A percentile compares a stretch with the other conserved stretches of the same genome.
These are phyloP conservation scores for Monosporascus sp. DNA, from an alignment of 2,329 filamentous ascomycete genomes.

Conservation along the genomic window DNA sequence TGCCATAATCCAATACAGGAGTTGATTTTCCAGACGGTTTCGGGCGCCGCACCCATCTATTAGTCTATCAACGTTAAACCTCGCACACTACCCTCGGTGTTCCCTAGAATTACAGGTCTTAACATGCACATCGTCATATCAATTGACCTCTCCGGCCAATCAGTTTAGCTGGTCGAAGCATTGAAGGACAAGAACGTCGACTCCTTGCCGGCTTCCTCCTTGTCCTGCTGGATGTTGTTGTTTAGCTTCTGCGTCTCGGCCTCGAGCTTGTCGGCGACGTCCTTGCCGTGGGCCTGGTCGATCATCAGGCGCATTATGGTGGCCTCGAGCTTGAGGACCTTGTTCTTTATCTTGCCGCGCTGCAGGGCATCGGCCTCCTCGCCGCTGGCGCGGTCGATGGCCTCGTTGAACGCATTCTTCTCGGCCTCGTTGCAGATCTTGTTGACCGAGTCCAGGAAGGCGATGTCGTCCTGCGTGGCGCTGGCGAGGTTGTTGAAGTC, in stretches of 20 bases:
- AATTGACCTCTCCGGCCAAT: not conserved
- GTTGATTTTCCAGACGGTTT: too few relatives aligned
- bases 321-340: slow-evolving; percentile 52
- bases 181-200: slow-evolving; percentile 35
- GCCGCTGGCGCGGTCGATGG: slow-evolving; percentile 43
- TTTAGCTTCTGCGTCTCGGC: slow-evolving; percentile 46
- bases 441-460: slow-evolving; percentile 46
- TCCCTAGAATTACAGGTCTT: too few relatives aligned
- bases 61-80: too few relatives aligned
- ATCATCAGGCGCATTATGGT: slow-evolving; percentile 45
- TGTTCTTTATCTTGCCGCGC: slow-evolving; percentile 56
- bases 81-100: too few relatives aligned
- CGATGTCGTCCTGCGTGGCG: slow-evolving; percentile 42
- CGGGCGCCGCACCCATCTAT: too few relatives aligned
- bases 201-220: slow-evolving; percentile 39
- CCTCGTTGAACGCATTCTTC: slow-evolving; percentile 47
- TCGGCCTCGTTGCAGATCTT: slow-evolving; percentile 50
- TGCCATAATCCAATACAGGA: too few relatives aligned
- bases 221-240: slow-evolving; percentile 47
- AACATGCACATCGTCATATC: too few relatives aligned
- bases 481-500: slow-evolving; percentile 34
- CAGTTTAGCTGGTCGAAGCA: slow-evolving; percentile 21
- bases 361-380: slow-evolving; percentile 42
- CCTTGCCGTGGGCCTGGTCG: slow-evolving; percentile 45
- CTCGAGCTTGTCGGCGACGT: slow-evolving; percentile 38